These are phyloP conservation scores for Volvox carteri DNA, from an alignment of 163 green algal species.

Conservation along the genomic window DNA sequence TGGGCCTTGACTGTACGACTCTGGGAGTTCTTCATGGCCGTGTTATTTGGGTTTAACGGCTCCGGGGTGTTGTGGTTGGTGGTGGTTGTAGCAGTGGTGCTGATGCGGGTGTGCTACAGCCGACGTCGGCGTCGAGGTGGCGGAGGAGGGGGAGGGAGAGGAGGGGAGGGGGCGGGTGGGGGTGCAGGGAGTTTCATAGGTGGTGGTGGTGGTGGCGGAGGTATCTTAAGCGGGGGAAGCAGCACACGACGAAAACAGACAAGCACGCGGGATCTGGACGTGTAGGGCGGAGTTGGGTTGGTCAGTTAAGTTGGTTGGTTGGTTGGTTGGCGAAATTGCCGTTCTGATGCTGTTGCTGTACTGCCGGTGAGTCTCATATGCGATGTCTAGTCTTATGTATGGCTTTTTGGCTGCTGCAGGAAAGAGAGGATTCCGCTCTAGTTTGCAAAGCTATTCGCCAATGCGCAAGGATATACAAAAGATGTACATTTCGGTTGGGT, in stretches of 20 bases:
- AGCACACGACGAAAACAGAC: slow-evolving; percentile 30
- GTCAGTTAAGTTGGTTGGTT: neutral
- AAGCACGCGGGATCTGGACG: slow-evolving; percentile 17
- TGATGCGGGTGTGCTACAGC: neutral
- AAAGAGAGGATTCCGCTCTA: too few species aligned
- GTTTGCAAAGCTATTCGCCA: too few species aligned
- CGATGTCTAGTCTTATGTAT: too few species aligned
- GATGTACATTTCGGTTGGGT: too few species aligned
- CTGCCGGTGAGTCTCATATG: too few species aligned
- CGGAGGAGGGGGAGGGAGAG: neutral
- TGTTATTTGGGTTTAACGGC: slow-evolving; percentile 56
- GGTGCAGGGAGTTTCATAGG: neutral
- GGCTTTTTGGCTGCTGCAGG: too few species aligned
- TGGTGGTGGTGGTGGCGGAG: neutral
- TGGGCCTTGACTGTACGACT: slow-evolving; percentile 80
- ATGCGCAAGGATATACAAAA: too few species aligned
- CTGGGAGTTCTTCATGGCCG: slow-evolving; percentile 84
- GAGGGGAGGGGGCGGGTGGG: neutral
- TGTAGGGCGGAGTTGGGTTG: neutral
- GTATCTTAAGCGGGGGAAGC: neutral
- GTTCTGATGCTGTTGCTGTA: too few species aligned
- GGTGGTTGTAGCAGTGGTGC: neutral
- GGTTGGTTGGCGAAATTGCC: neutral
- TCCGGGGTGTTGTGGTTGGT: slow-evolving; percentile 25
- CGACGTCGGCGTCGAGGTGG: neutral